Percentiles rank a stretch among this genome's conserved stretches.
Evolutionary conservation across 495 filamentous ascomycete species (phyloP).

Genomic region (Tuber umbilicatum): DNA sequence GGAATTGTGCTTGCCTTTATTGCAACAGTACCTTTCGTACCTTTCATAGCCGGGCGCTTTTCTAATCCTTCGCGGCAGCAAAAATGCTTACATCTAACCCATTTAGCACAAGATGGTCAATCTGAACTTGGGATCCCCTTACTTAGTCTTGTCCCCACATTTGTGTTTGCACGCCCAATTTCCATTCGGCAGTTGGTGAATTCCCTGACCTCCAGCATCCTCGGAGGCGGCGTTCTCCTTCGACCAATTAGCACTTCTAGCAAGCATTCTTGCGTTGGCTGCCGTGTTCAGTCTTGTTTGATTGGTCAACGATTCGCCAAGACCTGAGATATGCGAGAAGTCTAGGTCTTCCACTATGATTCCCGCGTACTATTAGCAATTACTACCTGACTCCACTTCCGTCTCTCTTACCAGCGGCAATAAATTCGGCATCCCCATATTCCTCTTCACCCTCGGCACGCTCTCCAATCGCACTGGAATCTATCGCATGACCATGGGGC

Average conservation of each 20-base stretch:
- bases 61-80: constrained; percentile 87
- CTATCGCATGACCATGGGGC: constrained; percentile 7
- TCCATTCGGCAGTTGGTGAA: constrained; percentile 64
- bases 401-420: constrained; percentile 47
- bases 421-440: constrained; percentile 47
- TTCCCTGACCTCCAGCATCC: constrained; percentile 28
- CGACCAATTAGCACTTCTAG: background rate
- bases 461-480: constrained; percentile 24
- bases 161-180: constrained; percentile 82
- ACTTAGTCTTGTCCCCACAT: constrained; percentile 68
- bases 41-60: constrained; percentile 56
- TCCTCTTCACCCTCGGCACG: constrained; percentile 20
- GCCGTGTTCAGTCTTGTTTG: constrained; percentile 12
- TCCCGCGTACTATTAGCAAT: background rate
- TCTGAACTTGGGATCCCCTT: constrained; percentile 18
- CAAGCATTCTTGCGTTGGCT: constrained; percentile 20
- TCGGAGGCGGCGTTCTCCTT: background rate
- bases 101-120: constrained; percentile 42
- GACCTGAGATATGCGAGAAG: constrained; percentile 49
- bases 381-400: background rate
- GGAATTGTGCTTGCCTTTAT: constrained; percentile 31
- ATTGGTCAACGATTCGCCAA: constrained; percentile 28
- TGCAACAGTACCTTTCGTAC: background rate
- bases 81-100: constrained; percentile 62
- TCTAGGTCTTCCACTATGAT: constrained; percentile 20